phyloP scores from a whole-genome alignment of 1,284 basidiomycete species.

The Bondarzewia mesenterica region DNA sequence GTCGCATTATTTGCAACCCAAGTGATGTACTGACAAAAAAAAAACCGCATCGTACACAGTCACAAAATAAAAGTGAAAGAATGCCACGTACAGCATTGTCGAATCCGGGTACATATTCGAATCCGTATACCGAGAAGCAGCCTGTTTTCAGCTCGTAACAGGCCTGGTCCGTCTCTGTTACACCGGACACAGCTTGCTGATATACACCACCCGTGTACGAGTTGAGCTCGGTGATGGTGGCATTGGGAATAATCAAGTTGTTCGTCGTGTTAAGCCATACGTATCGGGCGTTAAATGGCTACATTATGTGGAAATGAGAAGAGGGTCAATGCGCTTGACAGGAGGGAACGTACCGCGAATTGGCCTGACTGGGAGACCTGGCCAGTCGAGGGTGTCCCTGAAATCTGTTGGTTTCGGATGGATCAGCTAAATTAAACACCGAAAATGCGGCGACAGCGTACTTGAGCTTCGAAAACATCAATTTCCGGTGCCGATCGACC shows the following conservation, averaged over 20 bases:
- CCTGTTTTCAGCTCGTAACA: constrained; percentile 20
- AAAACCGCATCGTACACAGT: not conserved
- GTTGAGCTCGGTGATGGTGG: constrained; percentile 36
- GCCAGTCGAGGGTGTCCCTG: constrained; percentile 17
- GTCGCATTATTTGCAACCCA: constrained; percentile 64
- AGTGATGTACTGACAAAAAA: constrained; percentile 54
- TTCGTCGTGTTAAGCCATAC: constrained; percentile 34
- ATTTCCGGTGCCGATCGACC: constrained; percentile 44
- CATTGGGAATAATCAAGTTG: constrained; percentile 37
- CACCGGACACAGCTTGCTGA: constrained; percentile 38
- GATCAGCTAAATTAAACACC: constrained; percentile 6
- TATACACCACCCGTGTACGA: constrained; percentile 43
- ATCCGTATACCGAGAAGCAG: constrained; percentile 51
- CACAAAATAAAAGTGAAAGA: not conserved
- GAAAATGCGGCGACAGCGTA: constrained; percentile 15
- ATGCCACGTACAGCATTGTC: constrained; percentile 24
- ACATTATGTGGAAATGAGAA: not conserved
- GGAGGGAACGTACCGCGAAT: constrained; percentile 28
- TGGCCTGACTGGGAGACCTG: constrained; percentile 39
- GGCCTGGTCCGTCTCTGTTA: constrained; percentile 6
- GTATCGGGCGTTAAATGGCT: constrained; percentile 41
- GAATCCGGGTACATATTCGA: constrained; percentile 47
- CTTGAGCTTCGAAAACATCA: constrained; percentile 38
- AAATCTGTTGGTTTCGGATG: no score
- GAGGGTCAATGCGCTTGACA: no score